Base-by-base conservation (phyloP, 306 rosid species). In the Macrotyloma uniflorum region DNA sequence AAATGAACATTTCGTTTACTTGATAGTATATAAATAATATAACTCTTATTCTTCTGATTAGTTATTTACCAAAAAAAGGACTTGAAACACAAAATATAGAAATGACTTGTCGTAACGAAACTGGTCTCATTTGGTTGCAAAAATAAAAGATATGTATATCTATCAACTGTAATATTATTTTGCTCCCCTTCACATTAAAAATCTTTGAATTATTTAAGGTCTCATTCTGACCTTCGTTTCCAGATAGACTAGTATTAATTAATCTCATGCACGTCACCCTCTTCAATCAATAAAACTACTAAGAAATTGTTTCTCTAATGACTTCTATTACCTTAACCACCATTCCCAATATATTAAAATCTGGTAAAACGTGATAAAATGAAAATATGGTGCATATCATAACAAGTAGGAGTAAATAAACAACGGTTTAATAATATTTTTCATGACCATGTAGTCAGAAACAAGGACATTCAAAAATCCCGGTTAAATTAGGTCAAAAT, bases 241-340 rank as follows among this genome's bases (percentile, higher is more conserved):
- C 24, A 45, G 32, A 8, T 26, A 14, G 28, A 32, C 5, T 71
- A 58, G 16, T 42, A 38, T 26, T 57, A 47, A 61, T 59, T 4
- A 30, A 18, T 2, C 40, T 45, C 12, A 13, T 54, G 15, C 79
- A 63, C 83, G 79, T 65, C n/a, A 51, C 35, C 79, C 0, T 36
- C 26, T 18, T 18, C 5, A 8, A 24, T 45, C 4, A 45, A 13
- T 51, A 32, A 43, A 77, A 11, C 62, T 18, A 59, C 5, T 38
- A 38, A 69, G 28, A 30, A 32, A 2, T 63, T n/a, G 36, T 75
- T 46, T 49, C 30, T 58, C 2, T 33, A 22, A 33, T 19, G 50
- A 70, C 45, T 70, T 24, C 13, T 57, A 58, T 59, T 50, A 35
- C 26, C 49, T 40, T 62, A 22, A 35, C 64, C 5, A 46, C 46